Conservation (phyloP, 768 basidiomycete genomes). For the Kwoniella heveanensis region DNA sequence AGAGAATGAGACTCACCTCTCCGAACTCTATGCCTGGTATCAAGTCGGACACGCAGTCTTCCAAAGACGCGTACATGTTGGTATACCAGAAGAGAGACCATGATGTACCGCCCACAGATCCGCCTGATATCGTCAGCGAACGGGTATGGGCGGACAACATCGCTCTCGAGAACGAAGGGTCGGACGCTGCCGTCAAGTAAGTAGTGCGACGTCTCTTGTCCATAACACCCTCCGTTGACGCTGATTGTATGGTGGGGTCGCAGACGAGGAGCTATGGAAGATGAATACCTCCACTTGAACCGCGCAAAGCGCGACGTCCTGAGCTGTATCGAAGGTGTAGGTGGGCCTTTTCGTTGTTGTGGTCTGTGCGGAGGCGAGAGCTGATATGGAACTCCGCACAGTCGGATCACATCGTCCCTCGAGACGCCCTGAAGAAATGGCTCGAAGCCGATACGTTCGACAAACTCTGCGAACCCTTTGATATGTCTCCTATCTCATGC, state of each 20-base stretch:
- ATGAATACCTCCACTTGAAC: conserved; percentile 24
- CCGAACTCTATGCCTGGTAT: background rate
- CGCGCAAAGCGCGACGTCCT: conserved; percentile 27
- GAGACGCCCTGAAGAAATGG: conserved; percentile 34
- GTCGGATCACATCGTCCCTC: conserved; percentile 34
- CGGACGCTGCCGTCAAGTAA: conserved; percentile 27
- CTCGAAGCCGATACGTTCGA: conserved; percentile 15
- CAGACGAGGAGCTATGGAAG: conserved; percentile 23
- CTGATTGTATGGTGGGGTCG: background rate
- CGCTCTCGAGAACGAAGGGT: conserved; percentile 14
- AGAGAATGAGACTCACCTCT: conserved; percentile 14
- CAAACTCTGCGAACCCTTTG: conserved; percentile 24
- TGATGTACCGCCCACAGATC: conserved; percentile 4
- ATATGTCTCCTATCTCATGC: conserved; percentile 25
- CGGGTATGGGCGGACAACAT: conserved; percentile 20
- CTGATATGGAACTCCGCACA: too few relatives aligned
- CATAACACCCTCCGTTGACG: background rate
- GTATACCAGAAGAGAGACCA: conserved; percentile 66
- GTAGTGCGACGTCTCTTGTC: conserved; percentile 3
- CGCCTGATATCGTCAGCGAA: conserved; percentile 16
- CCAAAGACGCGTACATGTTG: conserved; percentile 93
- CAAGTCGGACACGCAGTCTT: conserved; percentile 49
- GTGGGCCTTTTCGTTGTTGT: too few relatives aligned
- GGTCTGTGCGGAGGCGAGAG: too few relatives aligned
- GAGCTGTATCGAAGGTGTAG: conserved; percentile 28